These are phyloP conservation scores for Chara braunii DNA, from an alignment of 139 green algal genomes.

Conservation along the genomic window DNA sequence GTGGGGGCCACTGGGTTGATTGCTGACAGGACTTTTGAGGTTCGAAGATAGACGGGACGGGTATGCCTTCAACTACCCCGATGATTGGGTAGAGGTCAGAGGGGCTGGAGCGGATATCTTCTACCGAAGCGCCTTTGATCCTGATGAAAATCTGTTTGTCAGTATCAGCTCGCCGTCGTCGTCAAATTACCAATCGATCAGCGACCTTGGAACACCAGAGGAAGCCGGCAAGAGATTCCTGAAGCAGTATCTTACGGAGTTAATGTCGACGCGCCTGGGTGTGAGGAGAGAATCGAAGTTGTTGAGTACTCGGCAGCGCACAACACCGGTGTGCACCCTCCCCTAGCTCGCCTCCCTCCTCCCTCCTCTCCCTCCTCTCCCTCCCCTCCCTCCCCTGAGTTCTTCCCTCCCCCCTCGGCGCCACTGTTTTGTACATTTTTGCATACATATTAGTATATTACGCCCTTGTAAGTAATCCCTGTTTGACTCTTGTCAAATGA, in stretches of 20 bases:
- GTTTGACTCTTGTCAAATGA: no score
- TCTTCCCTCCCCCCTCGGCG: no score
- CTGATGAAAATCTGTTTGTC: constrained; percentile 89
- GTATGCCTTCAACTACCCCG: constrained; percentile 32
- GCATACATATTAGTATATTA: no score
- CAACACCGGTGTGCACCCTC: no score
- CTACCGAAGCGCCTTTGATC: constrained; percentile 65
- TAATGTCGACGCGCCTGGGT: constrained; percentile 90
- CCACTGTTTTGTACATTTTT: no score
- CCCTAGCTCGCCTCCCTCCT: no score
- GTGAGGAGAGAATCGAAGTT: constrained; percentile 55
- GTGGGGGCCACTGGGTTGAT: neutral
- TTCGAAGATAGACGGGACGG: constrained; percentile 24
- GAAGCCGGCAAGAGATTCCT: constrained; percentile 58
- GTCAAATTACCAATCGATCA: constrained; percentile 58
- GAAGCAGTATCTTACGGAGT: constrained; percentile 78
- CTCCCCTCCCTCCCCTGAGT: no score
- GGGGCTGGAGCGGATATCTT: constrained; percentile 29
- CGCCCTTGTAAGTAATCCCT: no score
- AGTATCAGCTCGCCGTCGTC: constrained; percentile 78
- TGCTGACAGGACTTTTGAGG: no score
- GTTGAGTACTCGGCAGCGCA: constrained; percentile 13
- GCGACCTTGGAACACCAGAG: constrained; percentile 69
- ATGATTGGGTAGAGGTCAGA: constrained; percentile 37
- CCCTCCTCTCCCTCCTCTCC: no score